These are phyloP conservation scores for Exophiala aquamarina DNA, from an alignment of 2,329 filamentous ascomycete genomes.

Conservation along the genomic window DNA sequence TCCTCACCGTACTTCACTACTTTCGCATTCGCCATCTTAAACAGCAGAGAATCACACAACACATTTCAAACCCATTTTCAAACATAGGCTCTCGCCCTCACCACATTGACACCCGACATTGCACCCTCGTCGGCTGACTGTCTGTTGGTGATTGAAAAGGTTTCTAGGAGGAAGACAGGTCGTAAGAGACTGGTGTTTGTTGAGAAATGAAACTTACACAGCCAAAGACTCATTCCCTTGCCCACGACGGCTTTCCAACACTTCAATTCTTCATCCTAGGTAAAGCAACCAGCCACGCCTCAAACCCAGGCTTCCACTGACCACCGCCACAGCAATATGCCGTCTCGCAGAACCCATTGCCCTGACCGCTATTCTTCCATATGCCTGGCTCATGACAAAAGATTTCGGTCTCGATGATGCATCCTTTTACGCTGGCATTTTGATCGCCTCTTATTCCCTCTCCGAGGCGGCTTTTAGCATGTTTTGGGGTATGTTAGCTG, in stretches of 20 bases:
- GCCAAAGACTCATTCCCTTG: conserved; percentile 50
- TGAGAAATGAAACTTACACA: conserved; percentile 62
- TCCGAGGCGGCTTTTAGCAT: conserved; percentile 82
- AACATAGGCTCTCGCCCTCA: not conserved
- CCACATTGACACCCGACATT: not conserved
- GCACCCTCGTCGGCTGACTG: conserved; percentile 4
- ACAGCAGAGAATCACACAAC: no score
- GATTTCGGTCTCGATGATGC: conserved; percentile 72
- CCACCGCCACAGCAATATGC: conserved; percentile 69
- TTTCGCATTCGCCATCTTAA: not conserved
- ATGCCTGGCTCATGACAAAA: conserved; percentile 81
- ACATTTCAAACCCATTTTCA: no score
- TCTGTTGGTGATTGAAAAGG: not conserved
- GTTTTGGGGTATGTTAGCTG: conserved; percentile 66
- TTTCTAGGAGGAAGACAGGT: conserved; percentile 19
- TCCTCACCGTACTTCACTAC: not conserved
- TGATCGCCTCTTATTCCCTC: conserved; percentile 83
- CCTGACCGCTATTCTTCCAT: conserved; percentile 89
- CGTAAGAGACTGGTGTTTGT: conserved; percentile 54
- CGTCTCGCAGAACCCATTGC: conserved; percentile 90
- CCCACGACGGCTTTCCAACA: conserved; percentile 75
- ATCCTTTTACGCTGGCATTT: conserved; percentile 82
- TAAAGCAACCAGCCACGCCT: conserved; percentile 35
- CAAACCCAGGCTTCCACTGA: conserved; percentile 4
- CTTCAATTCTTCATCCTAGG: conserved; percentile 81